Evolutionary conservation across 1,284 basidiomycete species (phyloP), one percentile per base, ranked within the genome.

Genomic region (Pseudozyma sp.): DNA sequence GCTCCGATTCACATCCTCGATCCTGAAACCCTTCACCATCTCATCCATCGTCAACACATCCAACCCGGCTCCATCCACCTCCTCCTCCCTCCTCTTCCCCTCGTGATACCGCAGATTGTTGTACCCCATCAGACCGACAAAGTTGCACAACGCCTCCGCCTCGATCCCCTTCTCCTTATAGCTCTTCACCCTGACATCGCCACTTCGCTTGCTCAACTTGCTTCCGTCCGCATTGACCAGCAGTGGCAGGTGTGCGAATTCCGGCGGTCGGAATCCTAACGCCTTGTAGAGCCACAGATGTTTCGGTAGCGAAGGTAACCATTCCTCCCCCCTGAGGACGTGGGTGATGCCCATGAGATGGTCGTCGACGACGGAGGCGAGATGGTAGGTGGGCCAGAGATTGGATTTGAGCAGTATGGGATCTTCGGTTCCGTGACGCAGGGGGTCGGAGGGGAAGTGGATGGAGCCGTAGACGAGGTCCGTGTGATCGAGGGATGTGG

Each of bases 251-350:
- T 99, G 97, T 0, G 91, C 96, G 75, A 95, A 99, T 64, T 89
- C 84, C 0, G 97, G 97, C 0, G 92, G 88, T 4, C 86, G 76
- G 48, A 94, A 86, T 0, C 88, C 89, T 7, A 99, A 88, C 4
- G 91, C 90, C 4, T 90, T 87, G 82, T 98, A 99, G 14, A 99
- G 86, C 76, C 93, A 91, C 13, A 97, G 88, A 84, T 99, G 96
- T 42, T 97, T 89, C 0, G 94, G 92, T n/a, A 96, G 88, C 0
- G 94, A 97, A 0, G 94, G 92, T 1, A 98, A 87, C 97, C 97
- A 99, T 88, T 99, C 96, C 91, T 98, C 96, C 44, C 97, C 97
- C 19, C 97, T 89, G 1, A 99, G 86, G 3, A 99, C 95, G 85
- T 99, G 96, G 0, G 94, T 93, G 46, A 99, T 94, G 0, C 90